Conservation (phyloP, 2,329 filamentous ascomycete species). For the Celoporthe dispersa region DNA sequence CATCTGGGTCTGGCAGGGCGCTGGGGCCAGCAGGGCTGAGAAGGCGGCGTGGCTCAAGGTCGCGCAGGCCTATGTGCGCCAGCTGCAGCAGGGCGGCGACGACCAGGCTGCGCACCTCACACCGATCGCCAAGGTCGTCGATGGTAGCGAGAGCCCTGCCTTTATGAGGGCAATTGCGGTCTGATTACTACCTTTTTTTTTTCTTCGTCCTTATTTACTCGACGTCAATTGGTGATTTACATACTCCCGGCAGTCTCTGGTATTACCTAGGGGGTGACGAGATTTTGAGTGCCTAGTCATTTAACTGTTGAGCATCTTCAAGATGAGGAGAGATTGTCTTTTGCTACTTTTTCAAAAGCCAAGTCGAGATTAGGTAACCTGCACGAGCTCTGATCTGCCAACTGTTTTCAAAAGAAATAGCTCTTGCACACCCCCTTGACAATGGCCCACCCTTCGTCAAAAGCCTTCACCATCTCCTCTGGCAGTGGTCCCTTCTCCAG, state of each 20-base stretch:
- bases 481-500: constrained; percentile 66
- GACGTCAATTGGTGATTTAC: no score
- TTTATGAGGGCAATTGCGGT: constrained; percentile 54
- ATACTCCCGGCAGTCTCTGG: no score
- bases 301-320: neutral
- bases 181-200: no score
- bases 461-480: constrained; percentile 67
- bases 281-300: no score
- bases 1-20: constrained; percentile 71
- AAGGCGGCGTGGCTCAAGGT: constrained; percentile 64
- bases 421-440: constrained; percentile 50
- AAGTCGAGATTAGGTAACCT: no score
- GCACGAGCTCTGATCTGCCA: neutral
- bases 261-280: no score
- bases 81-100: constrained; percentile 42
- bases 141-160: constrained; percentile 58
- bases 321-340: neutral
- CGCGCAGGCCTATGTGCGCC: constrained; percentile 58
- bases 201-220: no score
- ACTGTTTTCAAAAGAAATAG: constrained; percentile 27
- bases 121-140: constrained; percentile 60
- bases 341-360: no score
- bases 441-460: constrained; percentile 76
- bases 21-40: constrained; percentile 60
- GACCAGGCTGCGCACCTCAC: constrained; percentile 46